Percentiles rank a stretch among this genome's conserved stretches.
phyloP scores from a whole-genome alignment of 2,329 filamentous ascomycete genomes.

The Tetracladium maxilliforme region DNA sequence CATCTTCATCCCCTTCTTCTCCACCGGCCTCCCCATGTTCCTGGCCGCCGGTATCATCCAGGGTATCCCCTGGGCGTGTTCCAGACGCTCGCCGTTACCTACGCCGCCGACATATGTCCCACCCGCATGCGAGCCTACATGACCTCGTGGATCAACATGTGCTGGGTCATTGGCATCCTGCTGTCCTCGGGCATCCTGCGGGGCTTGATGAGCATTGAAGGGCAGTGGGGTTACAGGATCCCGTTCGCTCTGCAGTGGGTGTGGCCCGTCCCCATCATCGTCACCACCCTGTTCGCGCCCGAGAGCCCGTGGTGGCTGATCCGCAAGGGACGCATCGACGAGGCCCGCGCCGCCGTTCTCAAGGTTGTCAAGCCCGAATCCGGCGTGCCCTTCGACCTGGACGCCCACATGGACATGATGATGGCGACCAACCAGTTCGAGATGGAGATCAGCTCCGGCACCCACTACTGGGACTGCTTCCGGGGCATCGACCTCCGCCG shows the following conservation, averaged over 20 bases:
- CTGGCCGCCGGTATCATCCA: constrained; percentile 12
- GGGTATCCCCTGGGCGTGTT: constrained; percentile 15
- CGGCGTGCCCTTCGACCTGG: constrained; percentile 8
- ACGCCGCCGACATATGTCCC: constrained; percentile 44
- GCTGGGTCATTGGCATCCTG: constrained; percentile 15
- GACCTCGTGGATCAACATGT: constrained; percentile 12
- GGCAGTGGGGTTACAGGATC: constrained; percentile 29
- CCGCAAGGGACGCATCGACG: constrained; percentile 22
- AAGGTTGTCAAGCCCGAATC: constrained; percentile 20
- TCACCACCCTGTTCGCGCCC: constrained; percentile 26
- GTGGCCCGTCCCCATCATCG: constrained; percentile 27
- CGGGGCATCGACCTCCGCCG: constrained; percentile 29
- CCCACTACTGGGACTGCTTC: constrained; percentile 31
- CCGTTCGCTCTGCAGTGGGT: constrained; percentile 36
- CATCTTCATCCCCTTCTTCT: constrained; percentile 8
- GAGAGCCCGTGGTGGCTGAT: constrained; percentile 36
- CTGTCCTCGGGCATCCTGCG: constrained; percentile 30
- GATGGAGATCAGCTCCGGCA: constrained; percentile 21
- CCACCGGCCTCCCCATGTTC: constrained; percentile 14
- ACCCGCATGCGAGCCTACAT: constrained; percentile 23
- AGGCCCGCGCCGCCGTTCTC: constrained; percentile 30
- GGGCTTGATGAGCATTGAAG: constrained; percentile 20
- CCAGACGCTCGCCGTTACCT: constrained; percentile 25
- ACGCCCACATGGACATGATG: constrained; percentile 25
- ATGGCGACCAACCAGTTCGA: constrained; percentile 39